phyloP scores from a whole-genome alignment of 139 green algal species.

The Astrephomene gubernaculifera region DNA sequence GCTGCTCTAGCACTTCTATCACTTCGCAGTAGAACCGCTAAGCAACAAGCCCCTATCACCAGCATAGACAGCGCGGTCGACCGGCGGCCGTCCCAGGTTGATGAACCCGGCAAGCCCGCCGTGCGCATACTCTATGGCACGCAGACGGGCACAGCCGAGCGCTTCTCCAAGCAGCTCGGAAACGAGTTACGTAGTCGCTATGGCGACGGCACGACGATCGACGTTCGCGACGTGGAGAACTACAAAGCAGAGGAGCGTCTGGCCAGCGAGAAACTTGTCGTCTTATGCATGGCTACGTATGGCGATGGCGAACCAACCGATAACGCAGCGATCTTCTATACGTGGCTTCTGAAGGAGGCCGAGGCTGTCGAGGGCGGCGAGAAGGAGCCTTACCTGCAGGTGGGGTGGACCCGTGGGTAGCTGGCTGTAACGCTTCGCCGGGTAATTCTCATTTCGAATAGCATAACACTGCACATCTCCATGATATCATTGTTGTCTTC shows the following conservation, averaged over 20 bases:
- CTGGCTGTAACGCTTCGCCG: neutral
- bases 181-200: slow-evolving; percentile 68
- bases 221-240: slow-evolving; percentile 83
- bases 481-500: neutral
- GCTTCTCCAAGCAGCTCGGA: slow-evolving; percentile 88
- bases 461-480: neutral
- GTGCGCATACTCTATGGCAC: slow-evolving; percentile 69
- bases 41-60: neutral
- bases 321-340: slow-evolving; percentile 86
- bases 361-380: slow-evolving; percentile 58
- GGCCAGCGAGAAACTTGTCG: slow-evolving; percentile 72
- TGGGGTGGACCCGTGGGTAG: slow-evolving; percentile 47
- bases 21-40: neutral
- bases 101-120: slow-evolving; percentile 55
- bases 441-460: no score
- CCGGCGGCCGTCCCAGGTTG: neutral
- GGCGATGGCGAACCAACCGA: slow-evolving; percentile 98
- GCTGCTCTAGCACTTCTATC: slow-evolving; percentile 27
- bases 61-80: neutral
- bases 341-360: slow-evolving; percentile 80
- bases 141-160: slow-evolving; percentile 68
- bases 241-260: slow-evolving; percentile 64
- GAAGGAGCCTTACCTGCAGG: slow-evolving; percentile 67
- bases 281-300: slow-evolving; percentile 96
- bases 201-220: slow-evolving; percentile 64